phyloP scores from a whole-genome alignment of 768 basidiomycete genomes.

The Fistulinella prunicolor region DNA sequence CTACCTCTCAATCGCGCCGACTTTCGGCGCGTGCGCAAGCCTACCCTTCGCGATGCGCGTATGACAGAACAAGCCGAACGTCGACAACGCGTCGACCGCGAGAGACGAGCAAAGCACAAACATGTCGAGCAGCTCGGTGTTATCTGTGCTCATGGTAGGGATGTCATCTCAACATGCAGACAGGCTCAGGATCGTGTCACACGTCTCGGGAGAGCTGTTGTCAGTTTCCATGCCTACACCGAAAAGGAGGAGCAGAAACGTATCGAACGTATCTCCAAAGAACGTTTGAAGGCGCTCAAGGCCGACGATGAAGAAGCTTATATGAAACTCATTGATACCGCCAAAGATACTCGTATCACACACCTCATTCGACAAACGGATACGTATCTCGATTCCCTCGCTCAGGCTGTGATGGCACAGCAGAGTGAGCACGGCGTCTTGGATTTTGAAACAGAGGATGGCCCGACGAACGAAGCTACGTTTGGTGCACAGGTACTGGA shows the following conservation, averaged over 20 bases:
- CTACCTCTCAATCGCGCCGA: conserved; percentile 89
- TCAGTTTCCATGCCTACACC: conserved; percentile 81
- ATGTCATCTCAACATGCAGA: conserved; percentile 65
- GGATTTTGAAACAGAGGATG: conserved; percentile 62
- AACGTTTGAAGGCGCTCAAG: conserved; percentile 96
- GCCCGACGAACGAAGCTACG: conserved; percentile 79
- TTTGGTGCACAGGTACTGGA: conserved; percentile 79
- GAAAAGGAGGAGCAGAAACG: conserved; percentile 99
- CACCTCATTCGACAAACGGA: conserved; percentile 95
- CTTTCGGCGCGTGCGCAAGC: conserved; percentile 85
- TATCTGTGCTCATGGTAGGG: conserved; percentile 81
- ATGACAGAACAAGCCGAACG: conserved; percentile 87
- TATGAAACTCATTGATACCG: conserved; percentile 97
- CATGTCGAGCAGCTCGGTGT: conserved; percentile 90
- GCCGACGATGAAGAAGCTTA: conserved; percentile 99
- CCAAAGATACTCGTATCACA: conserved; percentile 98
- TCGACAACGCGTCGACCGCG: conserved; percentile 88
- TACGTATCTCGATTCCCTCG: conserved; percentile 89
- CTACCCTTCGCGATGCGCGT: conserved; percentile 83
- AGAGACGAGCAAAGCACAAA: conserved; percentile 92
- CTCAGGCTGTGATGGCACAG: conserved; percentile 90
- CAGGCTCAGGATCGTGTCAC: conserved; percentile 58
- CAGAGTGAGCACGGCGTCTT: conserved; percentile 64
- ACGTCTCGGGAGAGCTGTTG: conserved; percentile 71
- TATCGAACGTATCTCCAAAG: conserved; percentile 93